phyloP scores from a whole-genome alignment of 441 rosid species.

The Pelargonium myrrhifolium region DNA sequence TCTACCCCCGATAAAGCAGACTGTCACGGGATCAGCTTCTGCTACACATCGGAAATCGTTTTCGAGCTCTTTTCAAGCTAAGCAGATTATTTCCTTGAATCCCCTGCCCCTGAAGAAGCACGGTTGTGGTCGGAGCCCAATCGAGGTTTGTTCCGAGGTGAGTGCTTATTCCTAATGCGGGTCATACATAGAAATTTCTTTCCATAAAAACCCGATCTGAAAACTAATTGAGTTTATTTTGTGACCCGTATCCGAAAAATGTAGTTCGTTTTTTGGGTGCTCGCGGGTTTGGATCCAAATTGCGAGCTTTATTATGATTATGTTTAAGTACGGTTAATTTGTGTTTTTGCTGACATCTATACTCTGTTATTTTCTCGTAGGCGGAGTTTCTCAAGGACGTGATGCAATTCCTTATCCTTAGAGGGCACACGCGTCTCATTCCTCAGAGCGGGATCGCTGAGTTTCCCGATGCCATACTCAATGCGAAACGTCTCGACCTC shows the following conservation, averaged over 20 bases:
- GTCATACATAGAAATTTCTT: too few relatives aligned
- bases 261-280: too few relatives aligned
- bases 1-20: neutral
- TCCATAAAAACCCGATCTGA: too few relatives aligned
- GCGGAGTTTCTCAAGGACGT: slow-evolving; percentile 3
- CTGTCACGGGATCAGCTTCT: neutral
- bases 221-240: too few relatives aligned
- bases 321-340: neutral
- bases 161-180: neutral
- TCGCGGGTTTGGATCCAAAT: too few relatives aligned
- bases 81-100: slow-evolving; percentile 3
- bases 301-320: neutral
- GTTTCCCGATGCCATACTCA: slow-evolving; percentile 4
- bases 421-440: slow-evolving; percentile 6
- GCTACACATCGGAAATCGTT: neutral
- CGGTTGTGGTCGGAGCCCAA: neutral
- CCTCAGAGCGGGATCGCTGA: slow-evolving; percentile 5
- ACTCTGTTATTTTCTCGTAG: neutral
- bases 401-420: slow-evolving; percentile 3
- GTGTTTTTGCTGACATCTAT: neutral
- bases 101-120: slow-evolving; percentile 3
- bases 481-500: slow-evolving; percentile 3
- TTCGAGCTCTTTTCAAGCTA: neutral
- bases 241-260: too few relatives aligned
- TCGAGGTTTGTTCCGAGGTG: slow-evolving; percentile 3